Base-by-base conservation (phyloP, 345 rosid species). In the Lepidium aucheri region DNA sequence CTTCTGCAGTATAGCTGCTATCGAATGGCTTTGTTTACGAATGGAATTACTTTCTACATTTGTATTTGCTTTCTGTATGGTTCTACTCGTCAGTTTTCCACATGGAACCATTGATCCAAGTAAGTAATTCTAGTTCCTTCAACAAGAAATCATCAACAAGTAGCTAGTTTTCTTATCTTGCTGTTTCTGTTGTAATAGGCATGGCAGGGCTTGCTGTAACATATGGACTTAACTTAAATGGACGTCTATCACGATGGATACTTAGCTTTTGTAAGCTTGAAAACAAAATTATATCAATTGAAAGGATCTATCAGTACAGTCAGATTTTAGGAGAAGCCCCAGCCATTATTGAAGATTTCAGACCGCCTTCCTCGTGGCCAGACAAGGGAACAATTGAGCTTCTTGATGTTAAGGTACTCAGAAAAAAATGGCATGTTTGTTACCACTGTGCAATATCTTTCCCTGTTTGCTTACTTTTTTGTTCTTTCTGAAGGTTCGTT, bases 151-250 rank as follows among this genome's bases (percentile, higher is more conserved):
- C 16, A 46, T 56, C 51, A 49, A 38, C 64, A 2, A 51, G 36
- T 11, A 18, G 45, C 55, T 6, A 2, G 16, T 18, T 26, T 16
- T 36, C 67, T 69, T 33, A 79, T 52, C 50, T 46, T 24, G 20
- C 38, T 75, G 63, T 53, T 63, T 71, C 42, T 69, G 72, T 35
- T 70, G 60, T 71, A 42, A 65, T 72, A 94, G 99, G 97, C 75
- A 95, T 95, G 99, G 99, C 99, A 13, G 99, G 99, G 70, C 97
- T 95, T 63, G 99, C 99, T 43, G 97, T 95, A 65, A 95, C 99
- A 13, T 95, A 95, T 60, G 99, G 99, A 53, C 97, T 95, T 62
- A 95, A 95, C 78, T 81, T 95, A 73, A 95, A 95, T 52, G 97
- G 96, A 57, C 95, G 99, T 44, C 71, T 95, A 50, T 95, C 99